Base-by-base conservation (phyloP, 2,329 filamentous ascomycete species). In the Anthostomella pinea region DNA sequence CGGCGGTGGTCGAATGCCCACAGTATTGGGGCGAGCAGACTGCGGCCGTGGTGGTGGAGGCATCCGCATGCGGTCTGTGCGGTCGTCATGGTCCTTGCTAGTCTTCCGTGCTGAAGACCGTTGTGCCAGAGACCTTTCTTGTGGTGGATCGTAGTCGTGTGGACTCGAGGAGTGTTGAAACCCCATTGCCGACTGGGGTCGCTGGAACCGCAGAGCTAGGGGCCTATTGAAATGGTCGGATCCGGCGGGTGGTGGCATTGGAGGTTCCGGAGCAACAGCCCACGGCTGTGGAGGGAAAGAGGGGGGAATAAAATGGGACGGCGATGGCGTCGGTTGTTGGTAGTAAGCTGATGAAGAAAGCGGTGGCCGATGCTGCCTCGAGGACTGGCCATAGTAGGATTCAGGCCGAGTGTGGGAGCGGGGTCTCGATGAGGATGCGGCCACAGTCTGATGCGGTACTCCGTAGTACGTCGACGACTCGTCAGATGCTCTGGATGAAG, bases 1-100 rank as follows among this genome's bases (percentile, higher is more conserved):
- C 18, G 30, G 33, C 21, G 36, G 36, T 9, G 48, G 44, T 11
- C 51, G 49, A 6, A n/a, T n/a, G n/a, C n/a, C n/a, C n/a, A n/a
- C n/a, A n/a, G n/a, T n/a, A n/a, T 48, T 55, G 30, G 51, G 64
- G 20, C 53, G 58, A 21, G 54, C 60, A 29, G 54, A 60, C 31
- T 51, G 53, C 7, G 65, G 67, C 10, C 69, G 59, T 8, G 59
- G 56, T 4, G 72, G 72, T 8, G 73, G 72, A 15, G 74, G 73
- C 72, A 75, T 74, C 19, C 63, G 60, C 32, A 51, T 58, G 20
- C 67, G 63, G 33, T 73, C 70, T 2, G 75, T 68, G 0, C 70
- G 65, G 4, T 60, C 52, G 2, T 73, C 67, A 1, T 69, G 64
- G 6, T 60, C 53, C 36, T 65, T 69, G 45, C 52, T 46, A 22